Evolutionary conservation across 75 land plant species (phyloP).

Genomic region (Adiantum capillusveneris): DNA sequence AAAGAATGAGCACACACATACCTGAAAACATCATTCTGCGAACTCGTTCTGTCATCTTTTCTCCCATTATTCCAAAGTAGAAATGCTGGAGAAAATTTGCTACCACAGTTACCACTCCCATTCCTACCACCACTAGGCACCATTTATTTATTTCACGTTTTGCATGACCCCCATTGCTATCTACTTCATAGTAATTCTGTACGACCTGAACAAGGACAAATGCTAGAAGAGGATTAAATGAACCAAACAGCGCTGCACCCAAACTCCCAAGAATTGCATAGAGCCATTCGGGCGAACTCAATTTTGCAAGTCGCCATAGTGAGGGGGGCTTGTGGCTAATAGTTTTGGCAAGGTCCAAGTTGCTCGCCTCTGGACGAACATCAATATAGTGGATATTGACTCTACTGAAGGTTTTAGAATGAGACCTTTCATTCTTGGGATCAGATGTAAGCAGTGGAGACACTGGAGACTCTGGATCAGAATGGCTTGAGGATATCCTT

Average conservation of each 20-base stretch:
- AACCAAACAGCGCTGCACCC: slow-evolving; percentile 98
- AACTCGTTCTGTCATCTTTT: slow-evolving; percentile 98
- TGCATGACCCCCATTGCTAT: slow-evolving; percentile 16
- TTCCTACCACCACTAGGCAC: slow-evolving; percentile 80
- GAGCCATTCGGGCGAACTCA: slow-evolving; percentile 96
- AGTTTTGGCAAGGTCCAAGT: slow-evolving; percentile 17
- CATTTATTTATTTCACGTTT: slow-evolving; percentile 67
- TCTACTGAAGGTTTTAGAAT: slow-evolving; percentile 94
- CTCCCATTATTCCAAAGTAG: slow-evolving; percentile 99
- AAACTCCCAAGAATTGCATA: slow-evolving; percentile 95
- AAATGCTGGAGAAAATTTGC: slow-evolving; percentile 98
- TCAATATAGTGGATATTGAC: slow-evolving; percentile 55
- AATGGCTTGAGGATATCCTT: slow-evolving; percentile 47
- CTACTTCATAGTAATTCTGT: slow-evolving; percentile 52
- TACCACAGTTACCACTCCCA: slow-evolving; percentile 90
- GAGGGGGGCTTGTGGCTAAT: slow-evolving; percentile 49
- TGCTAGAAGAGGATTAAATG: slow-evolving; percentile 98
- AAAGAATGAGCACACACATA: slow-evolving; percentile 5
- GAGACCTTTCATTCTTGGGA: slow-evolving; percentile 93
- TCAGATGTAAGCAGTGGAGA: slow-evolving; percentile 98
- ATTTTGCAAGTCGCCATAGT: slow-evolving; percentile 77
- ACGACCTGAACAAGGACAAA: slow-evolving; percentile 71
- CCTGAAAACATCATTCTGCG: slow-evolving; percentile 99
- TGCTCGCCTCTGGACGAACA: slow-evolving; percentile 12
- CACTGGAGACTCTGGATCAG: slow-evolving; percentile 94